Base-by-base conservation (phyloP, 139 green algal species). In the Chlorella ohadii region DNA sequence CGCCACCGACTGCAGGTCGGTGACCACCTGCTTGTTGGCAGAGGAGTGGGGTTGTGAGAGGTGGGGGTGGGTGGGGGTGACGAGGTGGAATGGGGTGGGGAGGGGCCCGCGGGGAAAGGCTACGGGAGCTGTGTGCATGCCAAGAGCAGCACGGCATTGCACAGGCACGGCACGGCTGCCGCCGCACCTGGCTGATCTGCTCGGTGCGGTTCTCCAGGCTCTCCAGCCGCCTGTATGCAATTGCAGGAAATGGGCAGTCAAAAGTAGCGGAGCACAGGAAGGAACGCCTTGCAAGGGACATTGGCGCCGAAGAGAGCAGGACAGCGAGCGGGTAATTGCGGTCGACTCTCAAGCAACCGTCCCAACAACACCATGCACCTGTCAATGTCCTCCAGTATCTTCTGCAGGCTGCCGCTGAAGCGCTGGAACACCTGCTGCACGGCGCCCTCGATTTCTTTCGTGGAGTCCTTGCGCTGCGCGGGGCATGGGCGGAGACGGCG, bases 181-280 rank as follows among this genome's bases (percentile, higher is more conserved):
- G 61, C 19, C 51, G 51, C 51, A 59, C 51, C 51, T 59, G 51
- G 51, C 15, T 59, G 51, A 93, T 86, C 81, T 91, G 82, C 51
- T 93, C 89, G 28, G 72, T 83, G 16, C 79, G 81, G 68, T 84
- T 74, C 70, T 93, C 90, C 72, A 93, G 56, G 4, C 56, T 67
- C 70, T 90, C 88, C 78, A 93, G 76, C 0, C 89, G 89, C 36
- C 86, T 91, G 85, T 22, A 51, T 51, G n/a, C 44, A 51, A 51
- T 6, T 51, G 44, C 9, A 9, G n/a, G n/a, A n/a, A n/a, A n/a
- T n/a, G n/a, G n/a, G n/a, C n/a, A n/a, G n/a, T n/a, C n/a, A n/a
- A n/a, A n/a, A n/a, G n/a, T n/a, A n/a, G n/a, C n/a, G n/a, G n/a
- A n/a, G n/a, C n/a, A n/a, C n/a, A n/a, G n/a, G n/a, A n/a, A n/a